Conservation (phyloP, 2,329 filamentous ascomycete species). For the Colletotrichum gigasporum region DNA sequence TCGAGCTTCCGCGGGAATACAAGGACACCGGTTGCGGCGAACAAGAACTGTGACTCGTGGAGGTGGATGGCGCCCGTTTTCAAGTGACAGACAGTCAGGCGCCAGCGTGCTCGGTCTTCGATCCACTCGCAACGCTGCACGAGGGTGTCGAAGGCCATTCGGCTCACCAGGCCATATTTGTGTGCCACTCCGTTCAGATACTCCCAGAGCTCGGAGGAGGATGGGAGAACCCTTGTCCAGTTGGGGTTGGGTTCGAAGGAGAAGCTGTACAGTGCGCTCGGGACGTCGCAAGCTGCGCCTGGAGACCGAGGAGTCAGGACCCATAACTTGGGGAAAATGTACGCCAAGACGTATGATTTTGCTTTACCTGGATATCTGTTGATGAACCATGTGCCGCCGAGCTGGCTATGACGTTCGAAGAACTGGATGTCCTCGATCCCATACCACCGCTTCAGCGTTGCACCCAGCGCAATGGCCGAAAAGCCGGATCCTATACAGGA, state of each 20-base stretch:
- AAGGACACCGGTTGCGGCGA: slow-evolving; percentile 45
- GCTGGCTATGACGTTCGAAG: slow-evolving; percentile 65
- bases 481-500: slow-evolving; percentile 67
- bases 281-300: slow-evolving; percentile 64
- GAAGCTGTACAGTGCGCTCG: slow-evolving; percentile 69
- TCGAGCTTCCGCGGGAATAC: slow-evolving; percentile 45
- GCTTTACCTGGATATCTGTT: slow-evolving; percentile 69
- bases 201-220: slow-evolving; percentile 62
- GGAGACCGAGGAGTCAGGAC: neutral
- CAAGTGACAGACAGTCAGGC: slow-evolving; percentile 40
- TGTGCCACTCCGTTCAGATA: slow-evolving; percentile 65
- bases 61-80: slow-evolving; percentile 34
- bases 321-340: neutral
- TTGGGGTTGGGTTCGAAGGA: slow-evolving; percentile 69
- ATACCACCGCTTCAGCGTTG: slow-evolving; percentile 64
- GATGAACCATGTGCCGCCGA: slow-evolving; percentile 72
- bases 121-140: slow-evolving; percentile 51
- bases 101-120: slow-evolving; percentile 45
- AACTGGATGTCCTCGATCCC: slow-evolving; percentile 67
- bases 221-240: slow-evolving; percentile 67
- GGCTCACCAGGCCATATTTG: slow-evolving; percentile 49
- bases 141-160: slow-evolving; percentile 47
- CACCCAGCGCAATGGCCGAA: slow-evolving; percentile 69
- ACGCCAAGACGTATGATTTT: neutral
- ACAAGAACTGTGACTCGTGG: slow-evolving; percentile 53